Base-by-base conservation (phyloP, 169 alveolate genomes). In the Eimeria tenella region DNA sequence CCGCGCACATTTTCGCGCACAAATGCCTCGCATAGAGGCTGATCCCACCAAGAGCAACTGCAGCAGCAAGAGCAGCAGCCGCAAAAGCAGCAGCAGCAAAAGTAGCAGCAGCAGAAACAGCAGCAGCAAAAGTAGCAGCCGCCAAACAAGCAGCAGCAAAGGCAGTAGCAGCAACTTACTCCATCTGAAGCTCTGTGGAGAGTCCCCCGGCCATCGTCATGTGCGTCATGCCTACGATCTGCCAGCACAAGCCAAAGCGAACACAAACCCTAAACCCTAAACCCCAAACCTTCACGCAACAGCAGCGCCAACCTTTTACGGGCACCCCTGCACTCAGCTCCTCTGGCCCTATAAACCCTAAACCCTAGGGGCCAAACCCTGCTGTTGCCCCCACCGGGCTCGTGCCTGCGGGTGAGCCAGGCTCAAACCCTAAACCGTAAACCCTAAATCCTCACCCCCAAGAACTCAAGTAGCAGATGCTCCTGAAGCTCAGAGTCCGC, bases 171-270 rank as follows among this genome's bases (percentile, higher is more conserved):
- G 79, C 79, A 49, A 53, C 95, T 77, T 25, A 91, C 95, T 91
- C 95, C 84, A 91, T 86, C 90, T 91, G 95, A 10, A 91, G 95
- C 19, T 75, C 83, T 3, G 95, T 91, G 86, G 83, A 50, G 49
- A 91, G 90, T 15, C 95, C 95, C 53, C 84, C 55, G 10, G 86
- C 84, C 95, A 91, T 91, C 2, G 92, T 82, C 90, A 79, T 91
- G 53, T 91, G 95, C 3, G 95, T 23, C 82, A 82, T 42, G 42
- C 95, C 95, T 50, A 91, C 92, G 82, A 62, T 25, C 95, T 91
- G 83, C 25, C 49, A 10, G 58, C 17, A 58, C 13, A 68, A 84
- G 50, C 58, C n/a, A 21, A 49, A 19, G 42, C 84, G 21, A 55
- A n/a, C 71, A 86, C 68, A 13, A 88, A 68, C 25, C 53, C 53